Percentiles rank a stretch among this genome's conserved stretches.
Conservation (phyloP, 2,329 filamentous ascomycete genomes). For the Blastomyces gilchristii region DNA sequence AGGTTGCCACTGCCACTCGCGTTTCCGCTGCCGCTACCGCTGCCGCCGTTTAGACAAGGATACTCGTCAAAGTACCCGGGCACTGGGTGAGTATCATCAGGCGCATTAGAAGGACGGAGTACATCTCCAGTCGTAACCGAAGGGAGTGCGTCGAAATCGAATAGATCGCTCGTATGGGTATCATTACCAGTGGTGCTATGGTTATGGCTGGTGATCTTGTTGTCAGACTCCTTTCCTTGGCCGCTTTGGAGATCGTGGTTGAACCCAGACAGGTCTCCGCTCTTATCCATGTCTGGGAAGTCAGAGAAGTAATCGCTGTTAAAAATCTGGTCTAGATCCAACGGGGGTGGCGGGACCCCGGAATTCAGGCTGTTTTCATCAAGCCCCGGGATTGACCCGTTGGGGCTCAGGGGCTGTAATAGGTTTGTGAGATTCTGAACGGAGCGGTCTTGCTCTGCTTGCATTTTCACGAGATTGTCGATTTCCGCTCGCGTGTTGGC, state of each 20-base stretch:
- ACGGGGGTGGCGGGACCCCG: conserved; percentile 34
- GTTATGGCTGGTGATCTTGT: background rate
- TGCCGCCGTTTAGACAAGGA: conserved; percentile 21
- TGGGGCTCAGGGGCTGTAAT: conserved; percentile 70
- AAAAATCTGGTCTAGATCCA: conserved; percentile 50
- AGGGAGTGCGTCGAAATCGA: conserved; percentile 33
- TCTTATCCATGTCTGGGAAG: conserved; percentile 25
- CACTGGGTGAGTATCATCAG: conserved; percentile 11
- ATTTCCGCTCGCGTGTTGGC: conserved; percentile 63
- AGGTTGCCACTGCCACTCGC: conserved; percentile 10
- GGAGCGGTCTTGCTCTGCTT: conserved; percentile 65
- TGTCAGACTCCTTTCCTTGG: background rate
- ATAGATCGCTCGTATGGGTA: conserved; percentile 29
- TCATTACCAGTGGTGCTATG: conserved; percentile 5
- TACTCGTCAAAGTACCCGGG: conserved; percentile 28
- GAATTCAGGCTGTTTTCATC: conserved; percentile 27
- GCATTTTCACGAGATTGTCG: conserved; percentile 65
- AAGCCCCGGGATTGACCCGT: conserved; percentile 65
- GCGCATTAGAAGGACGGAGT: conserved; percentile 20
- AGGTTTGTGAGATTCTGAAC: conserved; percentile 65
- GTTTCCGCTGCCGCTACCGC: conserved; percentile 10
- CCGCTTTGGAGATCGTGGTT: conserved; percentile 17
- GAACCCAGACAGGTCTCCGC: conserved; percentile 15
- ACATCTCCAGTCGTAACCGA: conserved; percentile 22
- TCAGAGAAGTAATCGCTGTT: conserved; percentile 47